A percentile compares a stretch with the other conserved stretches of the same genome.
These are phyloP conservation scores for Fallopia convolvulus DNA, from an alignment of 148 eudicot species.

Conservation along the genomic window DNA sequence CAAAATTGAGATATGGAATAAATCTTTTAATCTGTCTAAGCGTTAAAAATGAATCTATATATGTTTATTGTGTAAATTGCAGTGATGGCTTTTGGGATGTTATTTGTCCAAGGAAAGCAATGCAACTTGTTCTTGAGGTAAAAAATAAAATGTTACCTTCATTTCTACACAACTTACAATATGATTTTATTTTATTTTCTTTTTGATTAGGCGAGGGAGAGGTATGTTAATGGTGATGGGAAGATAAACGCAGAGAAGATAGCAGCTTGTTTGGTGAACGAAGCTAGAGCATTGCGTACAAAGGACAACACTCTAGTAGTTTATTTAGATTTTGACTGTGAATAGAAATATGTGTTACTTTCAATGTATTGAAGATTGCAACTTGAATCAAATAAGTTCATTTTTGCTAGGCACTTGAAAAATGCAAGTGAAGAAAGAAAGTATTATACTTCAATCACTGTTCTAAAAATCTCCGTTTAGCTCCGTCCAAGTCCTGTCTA, in stretches of 20 bases:
- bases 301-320: slow-evolving; percentile 79
- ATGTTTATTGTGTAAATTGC: slow-evolving; percentile 14
- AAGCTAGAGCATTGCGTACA: slow-evolving; percentile 71
- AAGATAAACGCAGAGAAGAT: slow-evolving; percentile 54
- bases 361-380: not conserved
- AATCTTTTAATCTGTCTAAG: not conserved
- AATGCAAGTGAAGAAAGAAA: not conserved
- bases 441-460: not conserved
- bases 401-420: not conserved
- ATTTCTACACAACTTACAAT: not conserved
- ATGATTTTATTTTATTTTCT: too few species aligned
- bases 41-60: not conserved
- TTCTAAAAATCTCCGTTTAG: too few species aligned
- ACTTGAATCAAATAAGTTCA: not conserved
- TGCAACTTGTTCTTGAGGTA: slow-evolving; percentile 79
- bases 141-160: not conserved
- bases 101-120: slow-evolving; percentile 61
- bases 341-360: too few species aligned
- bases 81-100: slow-evolving; percentile 99
- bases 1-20: too few species aligned
- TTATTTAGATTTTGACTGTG: slow-evolving; percentile 56
- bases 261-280: slow-evolving; percentile 56
- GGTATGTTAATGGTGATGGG: slow-evolving; percentile 10
- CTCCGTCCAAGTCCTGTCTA: too few species aligned
- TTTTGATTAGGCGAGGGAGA: too few species aligned